phyloP scores from a whole-genome alignment of 129 eudicot genomes.

The Logfia minima region DNA sequence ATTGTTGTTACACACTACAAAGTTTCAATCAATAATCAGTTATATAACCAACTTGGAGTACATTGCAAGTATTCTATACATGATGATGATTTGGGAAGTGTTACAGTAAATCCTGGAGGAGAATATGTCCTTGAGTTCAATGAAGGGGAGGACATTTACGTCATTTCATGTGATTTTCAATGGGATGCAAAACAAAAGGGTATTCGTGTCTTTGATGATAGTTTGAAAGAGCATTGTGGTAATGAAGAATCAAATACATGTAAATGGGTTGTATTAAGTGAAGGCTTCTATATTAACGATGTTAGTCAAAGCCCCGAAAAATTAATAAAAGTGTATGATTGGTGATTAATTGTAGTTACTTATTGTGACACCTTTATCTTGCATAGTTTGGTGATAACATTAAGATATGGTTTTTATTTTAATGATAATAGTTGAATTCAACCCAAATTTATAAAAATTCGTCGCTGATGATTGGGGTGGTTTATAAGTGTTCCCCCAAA shows the following conservation, averaged over 20 bases:
- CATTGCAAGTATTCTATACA: neutral
- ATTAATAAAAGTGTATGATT: neutral
- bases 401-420: no score
- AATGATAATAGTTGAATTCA: no score
- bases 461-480: no score
- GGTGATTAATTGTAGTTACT: neutral
- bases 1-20: neutral
- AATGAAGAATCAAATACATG: neutral
- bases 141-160: neutral
- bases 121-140: neutral
- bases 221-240: neutral
- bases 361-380: neutral
- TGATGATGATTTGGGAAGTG: neutral
- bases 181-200: neutral
- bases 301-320: neutral
- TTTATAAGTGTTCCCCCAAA: no score
- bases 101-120: neutral
- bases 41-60: neutral
- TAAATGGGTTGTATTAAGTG: slow-evolving; percentile 3
- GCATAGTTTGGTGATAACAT: no score
- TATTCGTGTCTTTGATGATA: neutral
- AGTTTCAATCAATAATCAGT: neutral
- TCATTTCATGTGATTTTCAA: neutral
- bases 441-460: no score
- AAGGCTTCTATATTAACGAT: neutral